phyloP scores from a whole-genome alignment of 2,329 filamentous ascomycete species.

The Aspergillus sclerotialis region DNA sequence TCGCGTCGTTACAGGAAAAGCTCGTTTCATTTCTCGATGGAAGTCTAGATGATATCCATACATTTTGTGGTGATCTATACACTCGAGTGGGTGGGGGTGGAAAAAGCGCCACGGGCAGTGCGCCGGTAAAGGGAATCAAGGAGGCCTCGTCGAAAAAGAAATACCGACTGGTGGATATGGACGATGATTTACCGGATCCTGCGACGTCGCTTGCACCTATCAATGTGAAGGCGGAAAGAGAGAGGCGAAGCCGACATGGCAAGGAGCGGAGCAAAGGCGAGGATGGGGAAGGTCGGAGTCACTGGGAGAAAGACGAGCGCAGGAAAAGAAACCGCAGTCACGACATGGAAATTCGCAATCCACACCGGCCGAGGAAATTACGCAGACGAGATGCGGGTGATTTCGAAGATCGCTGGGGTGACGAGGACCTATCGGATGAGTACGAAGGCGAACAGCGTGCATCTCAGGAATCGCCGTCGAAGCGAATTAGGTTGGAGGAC shows the following conservation, averaged over 20 bases:
- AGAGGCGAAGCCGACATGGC: constrained; percentile 21
- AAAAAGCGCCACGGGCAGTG: constrained; percentile 12
- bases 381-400: constrained; percentile 47
- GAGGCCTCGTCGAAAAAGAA: constrained; percentile 39
- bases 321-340: constrained; percentile 34
- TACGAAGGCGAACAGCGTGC: constrained; percentile 46
- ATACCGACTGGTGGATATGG: constrained; percentile 50
- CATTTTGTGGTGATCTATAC: constrained; percentile 44
- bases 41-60: constrained; percentile 37
- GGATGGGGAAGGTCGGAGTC: constrained; percentile 11
- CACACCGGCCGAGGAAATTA: constrained; percentile 44
- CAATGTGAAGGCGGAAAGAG: constrained; percentile 32
- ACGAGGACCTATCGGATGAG: constrained; percentile 54
- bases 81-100: constrained; percentile 18
- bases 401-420: constrained; percentile 74
- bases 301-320: constrained; percentile 27
- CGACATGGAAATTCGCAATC: constrained; percentile 31
- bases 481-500: constrained; percentile 62
- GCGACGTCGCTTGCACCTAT: constrained; percentile 23
- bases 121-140: constrained; percentile 10
- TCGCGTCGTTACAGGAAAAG: constrained; percentile 43
- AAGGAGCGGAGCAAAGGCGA: constrained; percentile 15
- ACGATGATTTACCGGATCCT: constrained; percentile 34
- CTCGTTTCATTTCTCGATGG: constrained; percentile 47
- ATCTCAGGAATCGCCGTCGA: constrained; percentile 62